phyloP scores from a whole-genome alignment of 768 basidiomycete species.

The Russula vinacea region DNA sequence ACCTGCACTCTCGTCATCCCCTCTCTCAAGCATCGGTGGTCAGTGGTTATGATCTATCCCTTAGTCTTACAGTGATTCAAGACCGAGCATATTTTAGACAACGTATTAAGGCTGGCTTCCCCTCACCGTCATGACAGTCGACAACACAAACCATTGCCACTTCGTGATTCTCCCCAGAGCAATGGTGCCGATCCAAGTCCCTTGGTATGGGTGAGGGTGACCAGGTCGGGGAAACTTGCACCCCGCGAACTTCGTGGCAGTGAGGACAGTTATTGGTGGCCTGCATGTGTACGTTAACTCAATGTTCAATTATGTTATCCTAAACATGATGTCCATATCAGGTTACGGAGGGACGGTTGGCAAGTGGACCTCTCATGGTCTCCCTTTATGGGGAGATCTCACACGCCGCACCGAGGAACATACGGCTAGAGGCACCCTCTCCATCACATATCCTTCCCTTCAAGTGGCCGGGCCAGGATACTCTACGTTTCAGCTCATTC shows the following conservation, averaged over 20 bases:
- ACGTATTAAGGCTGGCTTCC: conserved; percentile 29
- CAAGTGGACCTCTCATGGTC: conserved; percentile 35
- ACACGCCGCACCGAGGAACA: conserved; percentile 26
- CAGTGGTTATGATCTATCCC: background rate
- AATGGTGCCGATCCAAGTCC: conserved; percentile 8
- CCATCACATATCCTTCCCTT: conserved; percentile 44
- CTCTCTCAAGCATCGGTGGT: conserved; percentile 16
- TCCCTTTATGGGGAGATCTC: conserved; percentile 36
- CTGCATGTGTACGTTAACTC: conserved; percentile 50
- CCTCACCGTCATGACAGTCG: conserved; percentile 2
- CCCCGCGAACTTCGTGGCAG: conserved; percentile 31
- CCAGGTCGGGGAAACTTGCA: conserved; percentile 40
- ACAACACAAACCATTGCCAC: background rate
- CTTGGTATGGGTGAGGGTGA: conserved; percentile 46
- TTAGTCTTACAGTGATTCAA: background rate
- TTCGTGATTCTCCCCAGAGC: conserved; percentile 1
- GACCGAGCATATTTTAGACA: conserved; percentile 2
- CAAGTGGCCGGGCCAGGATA: conserved; percentile 34
- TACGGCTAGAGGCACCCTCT: conserved; percentile 35
- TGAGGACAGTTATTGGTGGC: conserved; percentile 58
- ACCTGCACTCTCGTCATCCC: conserved; percentile 3
- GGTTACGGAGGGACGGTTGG: conserved; percentile 30
- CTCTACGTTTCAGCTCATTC: conserved; percentile 44
- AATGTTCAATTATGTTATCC: background rate
- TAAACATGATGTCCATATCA: background rate